These are phyloP conservation scores for Starmerella davenportii DNA, from an alignment of 805 yeast species.

Conservation along the genomic window DNA sequence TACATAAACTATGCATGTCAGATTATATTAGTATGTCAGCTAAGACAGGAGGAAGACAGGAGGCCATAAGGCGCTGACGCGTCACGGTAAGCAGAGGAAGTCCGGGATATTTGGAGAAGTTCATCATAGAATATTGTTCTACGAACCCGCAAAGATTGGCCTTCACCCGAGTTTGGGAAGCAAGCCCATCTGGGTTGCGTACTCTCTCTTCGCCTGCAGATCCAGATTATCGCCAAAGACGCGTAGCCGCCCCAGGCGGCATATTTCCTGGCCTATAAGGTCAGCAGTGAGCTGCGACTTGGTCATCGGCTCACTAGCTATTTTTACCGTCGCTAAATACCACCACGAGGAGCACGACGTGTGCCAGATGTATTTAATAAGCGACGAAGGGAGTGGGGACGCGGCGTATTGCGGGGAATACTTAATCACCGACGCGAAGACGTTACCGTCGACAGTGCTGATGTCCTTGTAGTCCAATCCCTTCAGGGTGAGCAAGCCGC, in stretches of 20 bases:
- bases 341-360: slow-evolving; percentile 16
- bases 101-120: too few species aligned
- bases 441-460: slow-evolving; percentile 6
- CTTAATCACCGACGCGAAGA: slow-evolving; percentile 20
- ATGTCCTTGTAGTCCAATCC: slow-evolving; percentile 15
- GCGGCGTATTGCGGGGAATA: slow-evolving; percentile 22
- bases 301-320: slow-evolving; percentile 19
- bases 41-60: too few species aligned
- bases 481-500: slow-evolving; percentile 46
- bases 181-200: too few species aligned
- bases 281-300: slow-evolving; percentile 7
- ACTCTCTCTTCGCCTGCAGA: slow-evolving; percentile 29
- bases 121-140: too few species aligned
- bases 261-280: slow-evolving; percentile 17
- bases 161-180: too few species aligned
- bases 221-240: slow-evolving; percentile 31
- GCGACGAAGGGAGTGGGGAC: slow-evolving; percentile 22
- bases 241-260: slow-evolving; percentile 30
- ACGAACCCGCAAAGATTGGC: too few species aligned
- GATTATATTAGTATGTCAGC: too few species aligned
- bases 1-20: too few species aligned
- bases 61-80: too few species aligned
- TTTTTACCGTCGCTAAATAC: slow-evolving; percentile 17
- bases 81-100: too few species aligned
- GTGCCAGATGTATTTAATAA: slow-evolving; percentile 18